Percentiles rank a stretch among this genome's conserved stretches.
Conservation (phyloP, 176 grass and related monocot genomes). For the Areca catechu region DNA sequence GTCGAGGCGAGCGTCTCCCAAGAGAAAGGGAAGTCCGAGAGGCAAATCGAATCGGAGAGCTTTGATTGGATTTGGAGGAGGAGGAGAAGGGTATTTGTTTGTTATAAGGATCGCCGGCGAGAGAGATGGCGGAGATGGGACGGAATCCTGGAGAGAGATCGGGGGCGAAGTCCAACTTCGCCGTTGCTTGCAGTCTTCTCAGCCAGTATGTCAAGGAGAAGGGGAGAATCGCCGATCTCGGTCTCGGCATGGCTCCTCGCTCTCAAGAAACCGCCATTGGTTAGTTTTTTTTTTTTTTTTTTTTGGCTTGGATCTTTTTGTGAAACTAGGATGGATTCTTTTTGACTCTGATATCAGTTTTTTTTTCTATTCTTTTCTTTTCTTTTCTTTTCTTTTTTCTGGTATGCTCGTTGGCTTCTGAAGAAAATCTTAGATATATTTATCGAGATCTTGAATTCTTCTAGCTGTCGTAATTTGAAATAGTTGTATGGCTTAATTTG, state of each 20-base stretch:
- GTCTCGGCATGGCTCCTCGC: constrained; percentile 27
- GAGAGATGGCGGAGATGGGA: constrained; percentile 27
- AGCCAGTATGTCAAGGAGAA: constrained; percentile 67
- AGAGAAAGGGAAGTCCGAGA: too few species aligned
- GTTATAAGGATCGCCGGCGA: background rate
- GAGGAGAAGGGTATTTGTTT: constrained; percentile 2
- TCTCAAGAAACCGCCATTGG: constrained; percentile 28
- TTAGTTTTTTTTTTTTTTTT: background rate
- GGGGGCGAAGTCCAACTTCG: constrained; percentile 51
- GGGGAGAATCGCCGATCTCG: constrained; percentile 1
- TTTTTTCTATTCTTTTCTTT: too few species aligned
- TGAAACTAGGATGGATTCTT: too few species aligned
- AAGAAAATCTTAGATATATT: too few species aligned
- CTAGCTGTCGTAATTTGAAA: too few species aligned
- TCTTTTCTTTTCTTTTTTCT: too few species aligned
- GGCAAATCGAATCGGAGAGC: background rate
- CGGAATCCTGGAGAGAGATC: background rate
- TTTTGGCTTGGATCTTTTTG: too few species aligned
- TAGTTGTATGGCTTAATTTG: too few species aligned
- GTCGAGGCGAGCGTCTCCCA: too few species aligned
- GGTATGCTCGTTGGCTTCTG: too few species aligned
- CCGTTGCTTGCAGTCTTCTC: constrained; percentile 45
- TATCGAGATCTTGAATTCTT: too few species aligned
- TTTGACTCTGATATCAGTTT: too few species aligned
- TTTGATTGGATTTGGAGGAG: background rate